phyloP scores from a whole-genome alignment of 768 basidiomycete species.

The Galerina sulciceps region DNA sequence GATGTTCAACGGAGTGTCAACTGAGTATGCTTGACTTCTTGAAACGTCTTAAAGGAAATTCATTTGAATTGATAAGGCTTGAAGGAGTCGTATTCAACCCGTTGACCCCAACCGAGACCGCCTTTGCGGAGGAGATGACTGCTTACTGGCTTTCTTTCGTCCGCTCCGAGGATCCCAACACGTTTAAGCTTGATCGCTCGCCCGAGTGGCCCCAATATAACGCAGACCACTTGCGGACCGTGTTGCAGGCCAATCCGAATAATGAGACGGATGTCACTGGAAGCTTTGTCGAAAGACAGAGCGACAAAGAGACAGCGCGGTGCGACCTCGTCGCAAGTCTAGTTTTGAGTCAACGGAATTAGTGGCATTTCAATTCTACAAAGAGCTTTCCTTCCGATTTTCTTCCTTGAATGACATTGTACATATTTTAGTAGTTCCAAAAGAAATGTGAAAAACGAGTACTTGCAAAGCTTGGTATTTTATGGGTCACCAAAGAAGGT shows the following conservation, averaged over 20 bases:
- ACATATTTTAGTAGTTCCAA: too few species aligned
- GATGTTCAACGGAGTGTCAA: slow-evolving; percentile 68
- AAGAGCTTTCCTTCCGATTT: too few species aligned
- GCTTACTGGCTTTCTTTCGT: slow-evolving; percentile 74
- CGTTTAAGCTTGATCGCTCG: slow-evolving; percentile 52
- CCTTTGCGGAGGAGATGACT: slow-evolving; percentile 62
- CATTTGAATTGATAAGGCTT: slow-evolving; percentile 29
- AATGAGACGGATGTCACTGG: slow-evolving; percentile 16
- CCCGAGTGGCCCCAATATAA: slow-evolving; percentile 45
- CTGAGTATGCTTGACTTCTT: slow-evolving; percentile 47
- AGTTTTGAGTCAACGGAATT: slow-evolving; percentile 20
- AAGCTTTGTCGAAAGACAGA: slow-evolving; percentile 18
- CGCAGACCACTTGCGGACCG: slow-evolving; percentile 14
- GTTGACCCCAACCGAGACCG: slow-evolving; percentile 46
- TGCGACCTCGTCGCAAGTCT: slow-evolving; percentile 22
- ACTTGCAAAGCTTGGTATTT: too few species aligned
- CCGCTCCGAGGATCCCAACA: slow-evolving; percentile 58
- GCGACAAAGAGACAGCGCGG: slow-evolving; percentile 11
- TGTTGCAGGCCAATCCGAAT: slow-evolving; percentile 17
- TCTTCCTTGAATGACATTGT: too few species aligned
- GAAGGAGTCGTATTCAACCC: slow-evolving; percentile 58
- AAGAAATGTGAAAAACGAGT: too few species aligned
- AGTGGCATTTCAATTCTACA: not conserved
- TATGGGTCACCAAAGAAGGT: too few species aligned
- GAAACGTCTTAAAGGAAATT: not conserved